Evolutionary conservation across 352 stramenopile species (phyloP).

Genomic region (Phytophthora pistaciae): DNA sequence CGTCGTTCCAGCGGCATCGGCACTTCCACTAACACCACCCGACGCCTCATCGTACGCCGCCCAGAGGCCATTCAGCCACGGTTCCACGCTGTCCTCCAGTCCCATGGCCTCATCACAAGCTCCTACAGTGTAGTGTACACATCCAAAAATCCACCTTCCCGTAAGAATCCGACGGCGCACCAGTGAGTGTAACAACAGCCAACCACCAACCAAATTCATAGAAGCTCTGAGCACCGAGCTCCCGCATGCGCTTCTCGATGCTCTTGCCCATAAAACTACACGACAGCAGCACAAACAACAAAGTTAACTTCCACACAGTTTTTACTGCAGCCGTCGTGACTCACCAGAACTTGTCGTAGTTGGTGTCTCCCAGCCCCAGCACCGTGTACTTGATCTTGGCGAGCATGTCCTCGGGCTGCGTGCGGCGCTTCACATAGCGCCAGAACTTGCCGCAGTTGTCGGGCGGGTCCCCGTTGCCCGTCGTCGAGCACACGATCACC

Average conservation of each 20-base stretch:
- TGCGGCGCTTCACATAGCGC: constrained; percentile 92
- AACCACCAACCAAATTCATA: constrained; percentile 67
- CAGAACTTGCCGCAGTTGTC: constrained; percentile 95
- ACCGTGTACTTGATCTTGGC: constrained; percentile 85
- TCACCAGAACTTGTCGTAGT: constrained; percentile 97
- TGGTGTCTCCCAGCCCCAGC: constrained; percentile 96
- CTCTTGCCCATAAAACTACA: constrained; percentile 87
- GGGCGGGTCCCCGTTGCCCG: constrained; percentile 95
- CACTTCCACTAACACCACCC: constrained; percentile 5
- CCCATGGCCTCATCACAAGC: constrained; percentile 95
- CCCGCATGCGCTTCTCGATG: constrained; percentile 90
- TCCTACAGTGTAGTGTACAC: constrained; percentile 25
- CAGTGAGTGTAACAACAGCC: too few species aligned
- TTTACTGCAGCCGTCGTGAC: background rate
- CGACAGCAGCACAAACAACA: background rate
- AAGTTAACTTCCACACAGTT: background rate
- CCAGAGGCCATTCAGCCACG: constrained; percentile 85
- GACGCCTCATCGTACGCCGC: constrained; percentile 51
- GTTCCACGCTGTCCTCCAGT: constrained; percentile 95
- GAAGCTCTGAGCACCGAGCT: constrained; percentile 88
- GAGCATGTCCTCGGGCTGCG: constrained; percentile 81
- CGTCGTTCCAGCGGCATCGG: constrained; percentile 14
- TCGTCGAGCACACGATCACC: constrained; percentile 94
- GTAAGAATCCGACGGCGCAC: background rate
- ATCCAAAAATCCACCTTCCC: constrained; percentile 9